Evolutionary conservation across 139 green algal genomes (phyloP).

Genomic region (Coelastrella sp.): DNA sequence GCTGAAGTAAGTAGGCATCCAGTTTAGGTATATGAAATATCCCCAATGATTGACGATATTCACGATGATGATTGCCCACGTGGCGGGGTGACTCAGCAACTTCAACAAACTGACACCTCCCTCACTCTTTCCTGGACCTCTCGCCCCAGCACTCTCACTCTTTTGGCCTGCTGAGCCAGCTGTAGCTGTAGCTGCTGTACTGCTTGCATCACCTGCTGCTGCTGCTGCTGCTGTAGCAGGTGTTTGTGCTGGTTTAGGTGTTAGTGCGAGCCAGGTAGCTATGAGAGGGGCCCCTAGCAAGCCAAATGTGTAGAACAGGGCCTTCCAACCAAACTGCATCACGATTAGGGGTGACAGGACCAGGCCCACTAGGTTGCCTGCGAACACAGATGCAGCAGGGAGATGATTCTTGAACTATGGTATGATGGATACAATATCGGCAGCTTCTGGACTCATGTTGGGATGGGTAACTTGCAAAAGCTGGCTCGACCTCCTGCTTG

Average conservation of each 20-base stretch:
- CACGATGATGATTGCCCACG: constrained; percentile 90
- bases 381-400: constrained; percentile 1
- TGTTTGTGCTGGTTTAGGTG: constrained; percentile 59
- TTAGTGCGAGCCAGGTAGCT: constrained; percentile 73
- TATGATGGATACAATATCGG: too few species aligned
- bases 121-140: neutral
- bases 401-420: neutral
- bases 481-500: too few species aligned
- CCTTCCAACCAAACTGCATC: constrained; percentile 78
- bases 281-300: constrained; percentile 81
- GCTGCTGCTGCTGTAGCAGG: constrained; percentile 5
- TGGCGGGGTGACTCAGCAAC: constrained; percentile 73
- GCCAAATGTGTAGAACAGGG: constrained; percentile 88
- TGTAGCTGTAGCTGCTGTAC: constrained; percentile 27
- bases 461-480: too few species aligned
- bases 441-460: too few species aligned
- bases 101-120: constrained; percentile 19
- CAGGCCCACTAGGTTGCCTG: constrained; percentile 89
- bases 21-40: constrained; percentile 97
- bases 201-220: constrained; percentile 23
- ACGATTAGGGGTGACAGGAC: constrained; percentile 87
- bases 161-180: neutral
- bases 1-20: constrained; percentile 95
- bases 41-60: constrained; percentile 93
- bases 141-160: neutral